Base-by-base conservation (phyloP, 2,329 filamentous ascomycete species). In the Podosphaera aphanis region DNA sequence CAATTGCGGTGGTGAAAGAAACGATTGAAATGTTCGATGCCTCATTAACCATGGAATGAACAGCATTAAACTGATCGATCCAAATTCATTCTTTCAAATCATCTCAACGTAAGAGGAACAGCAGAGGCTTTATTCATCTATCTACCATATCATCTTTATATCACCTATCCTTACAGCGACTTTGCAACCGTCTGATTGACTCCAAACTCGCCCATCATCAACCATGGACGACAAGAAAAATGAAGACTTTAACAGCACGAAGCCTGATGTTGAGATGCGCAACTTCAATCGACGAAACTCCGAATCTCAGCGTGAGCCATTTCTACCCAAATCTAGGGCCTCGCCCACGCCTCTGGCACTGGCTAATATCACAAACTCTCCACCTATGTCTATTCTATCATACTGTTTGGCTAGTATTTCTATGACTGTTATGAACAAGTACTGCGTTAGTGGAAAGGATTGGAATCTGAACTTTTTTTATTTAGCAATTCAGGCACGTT, bases 351-450 rank as follows among this genome's bases (percentile, higher is more conserved):
- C 51, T 43, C 50, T 51, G 40, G 44, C 52, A 16, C 49, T 59
- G 18, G 53, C 55, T 23, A 57, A 51, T 44, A 61, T 84, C 50
- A 72, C 78, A 56, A 83, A 85, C 64, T 90, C 76, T 62, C 83
- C 85, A 15, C 67, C 74, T 40, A 61, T 90, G 42, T 85, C 88
- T 19, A 82, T 98, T 56, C 60, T 93, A 52, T 76, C 83, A 43
- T 98, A 98, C 69, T 98, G 90, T 64, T 69, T 81, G 57, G 83
- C 88, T 45, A 94, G 86, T n/a, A 98, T 98, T 60, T 74, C 88
- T 62, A 98, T 98, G 90, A 98, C 90, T 6, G 83, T 94, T n/a
- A 90, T 92, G 62, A 98, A 98, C 68, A 98, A 98, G 70, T 98
- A 92, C 62, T 86, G 94, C 51, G 75, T 98, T 41, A 94, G 84